Percentiles rank a stretch among this genome's conserved stretches.
Evolutionary conservation across 495 filamentous ascomycete species (phyloP).

Genomic region (Extremus antarcticus): DNA sequence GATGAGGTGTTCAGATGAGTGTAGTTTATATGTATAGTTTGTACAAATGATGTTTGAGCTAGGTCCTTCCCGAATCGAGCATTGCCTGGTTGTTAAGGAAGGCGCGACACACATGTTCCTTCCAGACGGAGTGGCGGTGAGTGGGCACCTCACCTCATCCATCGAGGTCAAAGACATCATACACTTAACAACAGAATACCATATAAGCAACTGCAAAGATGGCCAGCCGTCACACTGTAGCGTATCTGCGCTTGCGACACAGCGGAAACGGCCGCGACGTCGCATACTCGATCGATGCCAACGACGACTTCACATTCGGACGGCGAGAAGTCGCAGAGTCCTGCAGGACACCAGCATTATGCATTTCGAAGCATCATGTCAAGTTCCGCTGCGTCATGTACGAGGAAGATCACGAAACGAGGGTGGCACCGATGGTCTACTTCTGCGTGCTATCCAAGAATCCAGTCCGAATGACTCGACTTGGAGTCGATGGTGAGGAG

Average conservation of each 20-base stretch:
- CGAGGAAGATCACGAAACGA: constrained; percentile 19
- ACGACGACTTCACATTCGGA: constrained; percentile 17
- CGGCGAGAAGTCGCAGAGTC: constrained; percentile 3
- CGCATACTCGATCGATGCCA: background rate
- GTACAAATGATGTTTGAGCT: background rate
- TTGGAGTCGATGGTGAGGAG: background rate
- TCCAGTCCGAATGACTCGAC: constrained; percentile 10
- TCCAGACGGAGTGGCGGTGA: background rate
- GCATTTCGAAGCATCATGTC: constrained; percentile 32
- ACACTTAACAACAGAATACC: background rate
- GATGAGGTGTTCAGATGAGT: background rate
- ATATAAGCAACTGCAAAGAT: too few species aligned
- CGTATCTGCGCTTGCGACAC: background rate
- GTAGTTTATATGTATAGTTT: background rate
- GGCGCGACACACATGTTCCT: background rate
- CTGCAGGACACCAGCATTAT: constrained; percentile 18
- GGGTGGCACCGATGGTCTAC: constrained; percentile 32
- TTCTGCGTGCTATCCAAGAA: constrained; percentile 33
- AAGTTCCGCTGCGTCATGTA: constrained; percentile 30
- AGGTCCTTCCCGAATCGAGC: background rate
- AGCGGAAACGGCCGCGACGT: background rate
- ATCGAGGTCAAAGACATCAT: background rate
- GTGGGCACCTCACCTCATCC: background rate
- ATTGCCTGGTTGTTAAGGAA: background rate
- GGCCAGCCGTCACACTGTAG: background rate